A percentile compares a stretch with the other conserved stretches of the same genome.
These are phyloP conservation scores for Daldinia sp. DNA, from an alignment of 2,329 filamentous ascomycete species.

Conservation along the genomic window DNA sequence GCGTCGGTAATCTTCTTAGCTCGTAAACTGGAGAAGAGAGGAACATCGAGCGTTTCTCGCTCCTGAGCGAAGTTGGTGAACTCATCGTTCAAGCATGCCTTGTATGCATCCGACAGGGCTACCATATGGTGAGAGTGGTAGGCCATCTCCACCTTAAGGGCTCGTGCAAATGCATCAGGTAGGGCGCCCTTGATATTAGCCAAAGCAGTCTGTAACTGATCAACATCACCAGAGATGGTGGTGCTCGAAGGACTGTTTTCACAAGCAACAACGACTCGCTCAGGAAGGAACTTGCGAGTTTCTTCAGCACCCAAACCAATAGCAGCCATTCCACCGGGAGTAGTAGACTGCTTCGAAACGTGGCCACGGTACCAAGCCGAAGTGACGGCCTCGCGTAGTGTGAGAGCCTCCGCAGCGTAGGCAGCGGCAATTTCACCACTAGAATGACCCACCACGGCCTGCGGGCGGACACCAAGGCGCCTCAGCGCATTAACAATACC, in stretches of 20 bases:
- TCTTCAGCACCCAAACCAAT: constrained; percentile 41
- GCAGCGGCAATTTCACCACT: constrained; percentile 56
- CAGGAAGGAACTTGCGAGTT: constrained; percentile 23
- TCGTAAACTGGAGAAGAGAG: background rate
- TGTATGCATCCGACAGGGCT: background rate
- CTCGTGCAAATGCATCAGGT: constrained; percentile 21
- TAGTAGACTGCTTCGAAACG: constrained; percentile 1
- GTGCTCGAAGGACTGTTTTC: constrained; percentile 36
- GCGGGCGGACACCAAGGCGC: constrained; percentile 7
- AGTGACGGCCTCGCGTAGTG: constrained; percentile 49
- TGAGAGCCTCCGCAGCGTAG: constrained; percentile 50
- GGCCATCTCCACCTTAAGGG: constrained; percentile 42
- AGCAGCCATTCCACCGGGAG: constrained; percentile 46
- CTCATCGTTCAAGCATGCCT: background rate
- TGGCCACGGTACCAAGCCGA: constrained; percentile 49
- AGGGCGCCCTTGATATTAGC: constrained; percentile 20
- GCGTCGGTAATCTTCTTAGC: background rate
- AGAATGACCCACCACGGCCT: constrained; percentile 36
- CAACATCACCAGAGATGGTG: constrained; percentile 33
- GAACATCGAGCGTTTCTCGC: constrained; percentile 9
- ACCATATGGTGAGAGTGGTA: constrained; percentile 44
- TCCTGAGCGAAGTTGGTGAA: background rate
- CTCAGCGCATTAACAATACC: constrained; percentile 24
- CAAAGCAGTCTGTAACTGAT: constrained; percentile 25
- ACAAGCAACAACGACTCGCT: constrained; percentile 26